Evolutionary conservation across 2,329 filamentous ascomycete species (phyloP).

Genomic region (Trichoderma atrobrunneum): DNA sequence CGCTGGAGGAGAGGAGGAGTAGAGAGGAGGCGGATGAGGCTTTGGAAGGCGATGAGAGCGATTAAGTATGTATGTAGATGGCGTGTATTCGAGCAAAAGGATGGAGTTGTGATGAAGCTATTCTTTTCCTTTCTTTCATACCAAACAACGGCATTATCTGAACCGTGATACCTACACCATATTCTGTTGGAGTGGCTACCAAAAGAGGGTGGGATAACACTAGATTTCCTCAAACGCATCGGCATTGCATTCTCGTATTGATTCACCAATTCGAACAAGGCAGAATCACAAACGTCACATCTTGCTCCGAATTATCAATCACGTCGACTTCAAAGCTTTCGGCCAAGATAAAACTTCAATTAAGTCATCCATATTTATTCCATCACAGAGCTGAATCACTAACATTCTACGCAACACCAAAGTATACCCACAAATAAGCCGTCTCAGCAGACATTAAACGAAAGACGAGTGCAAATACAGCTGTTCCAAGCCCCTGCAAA

Average conservation of each 20-base stretch:
- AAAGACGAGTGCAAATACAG: background rate
- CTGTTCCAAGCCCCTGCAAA: background rate
- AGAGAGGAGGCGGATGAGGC: slow-evolving; percentile 54
- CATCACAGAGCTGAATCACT: background rate
- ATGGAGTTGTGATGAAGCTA: background rate
- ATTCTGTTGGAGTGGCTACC: background rate
- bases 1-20: slow-evolving; percentile 48
- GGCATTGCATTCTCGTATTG: no score
- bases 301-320: background rate
- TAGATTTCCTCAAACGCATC: no score
- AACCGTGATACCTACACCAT: background rate
- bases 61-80: slow-evolving; percentile 35
- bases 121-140: background rate
- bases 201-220: no score
- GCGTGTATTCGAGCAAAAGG: background rate
- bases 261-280: background rate
- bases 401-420: background rate
- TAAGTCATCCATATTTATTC: background rate
- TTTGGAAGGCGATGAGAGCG: slow-evolving; percentile 60
- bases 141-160: background rate
- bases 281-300: background rate
- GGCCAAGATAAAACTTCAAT: background rate
- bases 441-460: background rate
- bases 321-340: background rate
- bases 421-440: background rate